Evolutionary conservation across 2,329 filamentous ascomycete species (phyloP), one percentile per base, ranked within the genome.

Genomic region (Emydomyces testavorans): DNA sequence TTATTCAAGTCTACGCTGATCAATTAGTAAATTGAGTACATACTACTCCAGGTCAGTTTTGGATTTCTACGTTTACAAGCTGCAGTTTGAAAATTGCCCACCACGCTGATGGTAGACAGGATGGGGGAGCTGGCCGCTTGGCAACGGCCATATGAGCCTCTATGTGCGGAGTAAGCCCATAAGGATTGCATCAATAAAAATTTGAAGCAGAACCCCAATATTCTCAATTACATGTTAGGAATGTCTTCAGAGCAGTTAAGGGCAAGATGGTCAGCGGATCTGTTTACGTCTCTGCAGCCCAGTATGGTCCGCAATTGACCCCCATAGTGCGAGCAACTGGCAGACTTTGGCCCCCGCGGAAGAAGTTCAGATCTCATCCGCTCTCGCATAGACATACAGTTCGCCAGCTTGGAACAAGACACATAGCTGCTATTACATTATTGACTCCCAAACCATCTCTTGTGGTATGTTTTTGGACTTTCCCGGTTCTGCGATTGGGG

Each of bases 391-490:
- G 24, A 38, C 18, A 36, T 36, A 4, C 32, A 23, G 31, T 11
- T 46, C 15, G 39, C 8, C 28, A 45, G 36, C 15, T 11, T 16
- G 16, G 21, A 43, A 43, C 21, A 23, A 46, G 26, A 34, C 35
- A 15, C 15, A 18, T 51, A 32, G 23, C 34, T 39, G 48, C 47
- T 11, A 45, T 47, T 11, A 52, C 50, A 13, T 20, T 50, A 24
- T 18, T 52, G 11, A 24, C 44, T 11, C 45, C 50, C 11, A 48
- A 42, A 24, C 20, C 48, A 28, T 44, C 48, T 10, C 32, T n/a
- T 35, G 34, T 44, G 28, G 50, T 52, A 46, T 6, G 41, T 49
- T 32, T 18, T 32, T 26, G 21, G 7, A 8, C 24, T 24, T 2
- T 32, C 16, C 23, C 3, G 4, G 3, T 37, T 37, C 4, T 5